A percentile compares a stretch with the other conserved stretches of the same genome.
Conservation (phyloP, 208 protist species). For the Leishmania tropica region DNA sequence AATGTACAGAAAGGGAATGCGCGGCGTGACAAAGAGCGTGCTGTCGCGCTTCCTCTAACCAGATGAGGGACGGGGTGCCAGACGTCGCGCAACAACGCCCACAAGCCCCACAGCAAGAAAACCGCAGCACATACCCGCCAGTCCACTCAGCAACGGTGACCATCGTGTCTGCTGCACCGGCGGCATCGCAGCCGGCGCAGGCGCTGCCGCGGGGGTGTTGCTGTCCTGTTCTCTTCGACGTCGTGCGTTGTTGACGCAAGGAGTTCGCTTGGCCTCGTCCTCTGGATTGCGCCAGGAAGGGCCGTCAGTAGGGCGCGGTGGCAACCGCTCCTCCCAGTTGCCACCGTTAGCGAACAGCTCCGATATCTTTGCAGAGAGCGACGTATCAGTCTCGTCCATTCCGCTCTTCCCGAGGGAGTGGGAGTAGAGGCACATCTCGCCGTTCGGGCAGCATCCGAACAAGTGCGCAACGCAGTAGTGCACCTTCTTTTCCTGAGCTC, state of each 20-base stretch:
- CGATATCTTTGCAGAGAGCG: constrained; percentile 69
- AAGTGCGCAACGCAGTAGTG: constrained; percentile 79
- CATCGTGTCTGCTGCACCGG: constrained; percentile 7
- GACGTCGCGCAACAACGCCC: constrained; percentile 18
- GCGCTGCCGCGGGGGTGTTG: neutral
- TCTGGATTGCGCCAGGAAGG: constrained; percentile 78
- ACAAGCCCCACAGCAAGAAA: constrained; percentile 22
- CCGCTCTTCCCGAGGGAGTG: constrained; percentile 61
- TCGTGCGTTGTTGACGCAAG: constrained; percentile 43
- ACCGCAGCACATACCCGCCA: constrained; percentile 30
- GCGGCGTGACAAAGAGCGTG: neutral
- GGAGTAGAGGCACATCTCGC: constrained; percentile 76
- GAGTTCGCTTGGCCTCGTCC: constrained; percentile 42
- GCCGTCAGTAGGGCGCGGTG: constrained; percentile 63
- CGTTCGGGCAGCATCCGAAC: constrained; percentile 81
- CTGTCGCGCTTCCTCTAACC: neutral
- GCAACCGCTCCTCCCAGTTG: constrained; percentile 74
- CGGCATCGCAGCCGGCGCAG: neutral
- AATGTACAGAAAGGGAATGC: neutral
- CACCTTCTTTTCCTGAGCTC: constrained; percentile 45
- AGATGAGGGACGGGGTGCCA: neutral
- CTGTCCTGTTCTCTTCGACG: constrained; percentile 8
- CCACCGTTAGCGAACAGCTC: constrained; percentile 70
- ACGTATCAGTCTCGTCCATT: constrained; percentile 31
- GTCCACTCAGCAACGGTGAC: constrained; percentile 20